phyloP scores from a whole-genome alignment of 441 rosid species.

The Erodium trifolium region DNA sequence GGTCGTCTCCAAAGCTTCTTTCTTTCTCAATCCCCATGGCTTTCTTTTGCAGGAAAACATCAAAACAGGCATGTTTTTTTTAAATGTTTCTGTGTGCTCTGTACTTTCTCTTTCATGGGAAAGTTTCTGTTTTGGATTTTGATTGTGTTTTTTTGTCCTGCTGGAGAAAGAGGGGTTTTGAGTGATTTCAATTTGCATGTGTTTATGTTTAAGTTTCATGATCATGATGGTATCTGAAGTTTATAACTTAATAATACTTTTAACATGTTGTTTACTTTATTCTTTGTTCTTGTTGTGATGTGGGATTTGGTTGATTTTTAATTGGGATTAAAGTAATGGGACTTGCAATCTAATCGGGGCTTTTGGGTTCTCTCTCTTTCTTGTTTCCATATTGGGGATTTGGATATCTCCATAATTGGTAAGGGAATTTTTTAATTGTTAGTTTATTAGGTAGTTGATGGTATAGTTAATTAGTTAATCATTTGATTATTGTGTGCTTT shows the following conservation, averaged over 20 bases:
- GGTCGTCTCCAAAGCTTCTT: not conserved
- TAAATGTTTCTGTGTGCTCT: not conserved
- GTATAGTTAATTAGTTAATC: not conserved
- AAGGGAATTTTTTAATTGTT: not conserved
- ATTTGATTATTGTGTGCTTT: not conserved
- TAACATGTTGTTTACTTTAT: not conserved
- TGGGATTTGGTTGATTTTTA: not conserved
- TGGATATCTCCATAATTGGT: not conserved
- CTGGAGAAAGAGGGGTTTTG: not conserved
- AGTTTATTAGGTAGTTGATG: not conserved
- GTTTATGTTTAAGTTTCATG: not conserved
- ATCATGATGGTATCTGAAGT: not conserved
- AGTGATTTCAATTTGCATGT: not conserved
- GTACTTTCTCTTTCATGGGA: conserved; percentile 6
- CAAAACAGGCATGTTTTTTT: not conserved
- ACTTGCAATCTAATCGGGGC: conserved; percentile 1
- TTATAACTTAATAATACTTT: not conserved
- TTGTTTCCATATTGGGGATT: not conserved
- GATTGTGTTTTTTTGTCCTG: not conserved
- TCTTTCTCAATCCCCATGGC: not conserved
- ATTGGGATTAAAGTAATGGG: not conserved
- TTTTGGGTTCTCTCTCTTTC: not conserved
- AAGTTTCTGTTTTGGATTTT: not conserved
- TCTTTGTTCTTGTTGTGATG: not conserved
- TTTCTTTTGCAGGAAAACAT: conserved; percentile 5